A percentile compares a stretch with the other conserved stretches of the same genome.
These are phyloP conservation scores for Dentipellis sp. DNA, from an alignment of 768 basidiomycete genomes.

Conservation along the genomic window DNA sequence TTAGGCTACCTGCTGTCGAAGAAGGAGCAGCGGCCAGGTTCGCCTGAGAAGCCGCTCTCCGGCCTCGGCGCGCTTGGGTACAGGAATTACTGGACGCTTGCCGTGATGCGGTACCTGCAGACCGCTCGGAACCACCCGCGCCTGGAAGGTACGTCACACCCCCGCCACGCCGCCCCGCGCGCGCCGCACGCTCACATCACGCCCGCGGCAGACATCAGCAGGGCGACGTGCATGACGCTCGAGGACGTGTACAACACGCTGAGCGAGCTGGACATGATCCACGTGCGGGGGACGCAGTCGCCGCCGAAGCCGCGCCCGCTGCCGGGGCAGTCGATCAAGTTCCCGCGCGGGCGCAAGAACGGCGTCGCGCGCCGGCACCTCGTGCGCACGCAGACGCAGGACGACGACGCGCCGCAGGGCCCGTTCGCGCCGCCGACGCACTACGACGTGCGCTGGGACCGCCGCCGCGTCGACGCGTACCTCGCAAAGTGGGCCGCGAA, in stretches of 20 bases:
- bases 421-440: constrained; percentile 55
- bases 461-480: constrained; percentile 52
- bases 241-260: constrained; percentile 82
- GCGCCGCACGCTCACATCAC: too few species aligned
- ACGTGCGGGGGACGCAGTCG: constrained; percentile 24
- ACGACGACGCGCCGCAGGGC: constrained; percentile 35
- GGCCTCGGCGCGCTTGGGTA: constrained; percentile 91
- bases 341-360: constrained; percentile 56
- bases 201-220: constrained; percentile 58
- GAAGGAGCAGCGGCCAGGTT: constrained; percentile 84
- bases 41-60: constrained; percentile 94
- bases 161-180: neutral
- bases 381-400: constrained; percentile 43
- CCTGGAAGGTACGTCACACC: constrained; percentile 54
- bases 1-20: constrained; percentile 92
- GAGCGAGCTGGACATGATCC: constrained; percentile 66
- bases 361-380: constrained; percentile 57
- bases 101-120: constrained; percentile 72
- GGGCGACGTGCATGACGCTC: constrained; percentile 80
- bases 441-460: constrained; percentile 75
- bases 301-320: constrained; percentile 50
- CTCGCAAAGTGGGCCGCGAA: constrained; percentile 66
- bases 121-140: constrained; percentile 50
- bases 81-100: constrained; percentile 87
- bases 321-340: constrained; percentile 74